Evolutionary conservation across 495 filamentous ascomycete genomes (phyloP).

Genomic region (Podospora pseudocomata): DNA sequence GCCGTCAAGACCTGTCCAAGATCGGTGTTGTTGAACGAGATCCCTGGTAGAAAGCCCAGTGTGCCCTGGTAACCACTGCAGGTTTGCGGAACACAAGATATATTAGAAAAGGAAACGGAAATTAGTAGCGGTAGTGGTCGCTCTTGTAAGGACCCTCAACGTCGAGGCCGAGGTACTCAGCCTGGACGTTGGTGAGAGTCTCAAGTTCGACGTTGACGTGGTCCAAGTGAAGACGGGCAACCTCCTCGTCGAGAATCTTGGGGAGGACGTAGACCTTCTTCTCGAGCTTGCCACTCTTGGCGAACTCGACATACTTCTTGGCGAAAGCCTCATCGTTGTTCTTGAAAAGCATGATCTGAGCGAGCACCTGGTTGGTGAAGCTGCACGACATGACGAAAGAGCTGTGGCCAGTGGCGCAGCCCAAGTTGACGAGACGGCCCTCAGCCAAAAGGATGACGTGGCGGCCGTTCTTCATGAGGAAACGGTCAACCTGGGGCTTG

Average conservation of each 20-base stretch:
- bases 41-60: constrained; percentile 18
- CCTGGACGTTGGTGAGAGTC: constrained; percentile 76
- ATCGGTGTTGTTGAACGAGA: constrained; percentile 29
- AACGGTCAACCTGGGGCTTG: constrained; percentile 99
- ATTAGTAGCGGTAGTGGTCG: constrained; percentile 69
- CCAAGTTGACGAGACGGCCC: constrained; percentile 97
- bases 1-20: constrained; percentile 26
- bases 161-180: constrained; percentile 86
- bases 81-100: constrained; percentile 13
- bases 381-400: constrained; percentile 99
- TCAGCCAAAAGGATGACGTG: constrained; percentile 98
- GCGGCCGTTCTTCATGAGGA: constrained; percentile 85
- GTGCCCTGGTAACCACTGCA: constrained; percentile 17
- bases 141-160: constrained; percentile 90
- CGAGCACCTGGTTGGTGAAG: constrained; percentile 99
- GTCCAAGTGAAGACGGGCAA: constrained; percentile 84
- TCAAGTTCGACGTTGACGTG: constrained; percentile 96
- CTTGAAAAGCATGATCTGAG: constrained; percentile 98
- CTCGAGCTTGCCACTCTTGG: constrained; percentile 78
- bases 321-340: constrained; percentile 80
- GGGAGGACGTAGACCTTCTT: constrained; percentile 95
- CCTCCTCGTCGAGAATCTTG: constrained; percentile 98
- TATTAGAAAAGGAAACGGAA: constrained; percentile 8
- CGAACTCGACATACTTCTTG: constrained; percentile 93
- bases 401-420: constrained; percentile 98